Base-by-base conservation (phyloP, 768 basidiomycete genomes). In the Tephrocybe sp. region DNA sequence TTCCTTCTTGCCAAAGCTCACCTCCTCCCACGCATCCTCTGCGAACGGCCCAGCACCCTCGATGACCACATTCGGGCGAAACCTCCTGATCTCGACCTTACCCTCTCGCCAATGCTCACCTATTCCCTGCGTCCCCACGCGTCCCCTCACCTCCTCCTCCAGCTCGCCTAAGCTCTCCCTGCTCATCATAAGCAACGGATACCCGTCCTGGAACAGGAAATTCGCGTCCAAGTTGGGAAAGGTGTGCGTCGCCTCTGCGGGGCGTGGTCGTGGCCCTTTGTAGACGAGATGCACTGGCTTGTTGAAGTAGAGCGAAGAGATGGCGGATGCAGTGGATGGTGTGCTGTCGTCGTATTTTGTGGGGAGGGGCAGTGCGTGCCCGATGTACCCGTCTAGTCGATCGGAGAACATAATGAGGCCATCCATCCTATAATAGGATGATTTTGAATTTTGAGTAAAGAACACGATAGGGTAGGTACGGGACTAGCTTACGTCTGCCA, bases 41-140 rank as follows among this genome's bases (percentile, higher is more conserved):
- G 80, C 77, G 62, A 88, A 92, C 4, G 88, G 79, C 3, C 75
- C 76, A 2, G 79, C 85, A n/a, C 89, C 89, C 48, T 69, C 70
- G 58, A 90, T 63, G 5, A 90, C 77, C 45, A 92, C 83, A 61
- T 91, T 92, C 0, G 89, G 88, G 43, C 89, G 71, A 70, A 90
- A 92, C 60, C 57, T 54, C 28, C 58, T 41, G 1, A 58, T 44
- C 24, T 40, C 48, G 10, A 61, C 53, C 32, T 23, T 48, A 1
- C 26, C 45, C 11, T 58, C 60, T 33, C 43, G 37, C 60, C 60
- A 61, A 41, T 23, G 47, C 25, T 61, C 55, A 8, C 30, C 56
- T 3, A 62, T 38, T 0, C 58, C 58, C 54, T 51, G 49, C 45
- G 58, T 67, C 43, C 78, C 80, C 33, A 78, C 74, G 63, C 77